A percentile compares a stretch with the other conserved stretches of the same genome.
phyloP scores from a whole-genome alignment of 257 asterid species.

The Rehmannia glutinosa region DNA sequence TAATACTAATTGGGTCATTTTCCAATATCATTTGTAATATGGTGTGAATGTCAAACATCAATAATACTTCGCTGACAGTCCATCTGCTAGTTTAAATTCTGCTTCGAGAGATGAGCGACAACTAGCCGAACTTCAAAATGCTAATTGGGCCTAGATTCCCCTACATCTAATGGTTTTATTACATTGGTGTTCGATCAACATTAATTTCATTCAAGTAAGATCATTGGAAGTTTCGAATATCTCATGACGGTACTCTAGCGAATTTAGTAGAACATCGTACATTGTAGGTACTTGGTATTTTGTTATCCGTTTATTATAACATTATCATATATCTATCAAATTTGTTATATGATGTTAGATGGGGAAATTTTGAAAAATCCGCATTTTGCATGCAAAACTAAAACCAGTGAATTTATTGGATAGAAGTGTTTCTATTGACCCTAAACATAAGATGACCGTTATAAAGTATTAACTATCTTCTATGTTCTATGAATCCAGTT shows the following conservation, averaged over 20 bases:
- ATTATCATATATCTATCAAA: too few relatives aligned
- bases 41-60: constrained; percentile 92
- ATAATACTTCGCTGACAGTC: constrained; percentile 83
- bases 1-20: not conserved
- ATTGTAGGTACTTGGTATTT: constrained; percentile 5
- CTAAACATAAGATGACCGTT: too few relatives aligned
- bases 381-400: too few relatives aligned
- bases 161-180: not conserved
- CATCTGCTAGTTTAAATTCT: constrained; percentile 77
- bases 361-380: too few relatives aligned
- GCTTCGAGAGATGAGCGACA: constrained; percentile 59
- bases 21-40: constrained; percentile 46
- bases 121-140: not conserved
- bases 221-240: not conserved
- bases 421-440: too few relatives aligned
- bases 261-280: not conserved
- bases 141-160: not conserved
- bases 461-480: too few relatives aligned
- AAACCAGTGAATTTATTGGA: too few relatives aligned
- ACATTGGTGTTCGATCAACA: not conserved
- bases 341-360: too few relatives aligned
- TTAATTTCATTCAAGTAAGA: not conserved
- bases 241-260: not conserved
- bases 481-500: too few relatives aligned
- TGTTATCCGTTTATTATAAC: not conserved